phyloP scores from a whole-genome alignment of 2,329 filamentous ascomycete genomes.

The Sporothrix luriei region DNA sequence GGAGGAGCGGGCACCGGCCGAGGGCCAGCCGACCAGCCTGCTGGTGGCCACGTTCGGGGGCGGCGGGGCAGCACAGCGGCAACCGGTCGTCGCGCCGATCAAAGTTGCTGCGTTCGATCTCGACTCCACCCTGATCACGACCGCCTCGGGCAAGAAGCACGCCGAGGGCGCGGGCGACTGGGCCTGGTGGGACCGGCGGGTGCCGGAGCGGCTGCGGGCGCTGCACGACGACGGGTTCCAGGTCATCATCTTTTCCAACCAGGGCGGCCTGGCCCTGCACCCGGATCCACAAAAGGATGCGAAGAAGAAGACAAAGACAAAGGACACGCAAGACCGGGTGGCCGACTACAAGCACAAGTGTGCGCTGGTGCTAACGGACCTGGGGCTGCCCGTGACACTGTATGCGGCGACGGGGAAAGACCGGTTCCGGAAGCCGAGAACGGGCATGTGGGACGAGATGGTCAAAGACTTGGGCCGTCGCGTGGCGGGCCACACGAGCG shows the following conservation, averaged over 20 bases:
- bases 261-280: conserved; percentile 77
- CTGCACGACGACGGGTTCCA: conserved; percentile 70
- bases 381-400: conserved; percentile 75
- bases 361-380: conserved; percentile 65
- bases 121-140: conserved; percentile 83
- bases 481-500: conserved; percentile 40
- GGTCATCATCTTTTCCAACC: conserved; percentile 74
- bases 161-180: conserved; percentile 73
- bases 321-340: conserved; percentile 64
- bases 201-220: conserved; percentile 67
- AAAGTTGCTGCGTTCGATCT: conserved; percentile 72
- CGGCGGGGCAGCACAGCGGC: conserved; percentile 48
- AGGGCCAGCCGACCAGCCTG: conserved; percentile 59
- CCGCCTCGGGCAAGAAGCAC: conserved; percentile 79
- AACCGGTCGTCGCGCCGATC: conserved; percentile 39
- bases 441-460: conserved; percentile 79
- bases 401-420: conserved; percentile 88
- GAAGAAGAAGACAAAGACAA: conserved; percentile 41
- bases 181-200: conserved; percentile 85
- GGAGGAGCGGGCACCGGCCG: conserved; percentile 62
- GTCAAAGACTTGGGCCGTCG: conserved; percentile 61
- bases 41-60: conserved; percentile 69
- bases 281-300: conserved; percentile 44
- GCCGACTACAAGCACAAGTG: conserved; percentile 83
- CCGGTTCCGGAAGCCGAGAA: conserved; percentile 80